Evolutionary conservation across 176 grass and related monocot genomes (phyloP).

Genomic region (Carex cristatella): DNA sequence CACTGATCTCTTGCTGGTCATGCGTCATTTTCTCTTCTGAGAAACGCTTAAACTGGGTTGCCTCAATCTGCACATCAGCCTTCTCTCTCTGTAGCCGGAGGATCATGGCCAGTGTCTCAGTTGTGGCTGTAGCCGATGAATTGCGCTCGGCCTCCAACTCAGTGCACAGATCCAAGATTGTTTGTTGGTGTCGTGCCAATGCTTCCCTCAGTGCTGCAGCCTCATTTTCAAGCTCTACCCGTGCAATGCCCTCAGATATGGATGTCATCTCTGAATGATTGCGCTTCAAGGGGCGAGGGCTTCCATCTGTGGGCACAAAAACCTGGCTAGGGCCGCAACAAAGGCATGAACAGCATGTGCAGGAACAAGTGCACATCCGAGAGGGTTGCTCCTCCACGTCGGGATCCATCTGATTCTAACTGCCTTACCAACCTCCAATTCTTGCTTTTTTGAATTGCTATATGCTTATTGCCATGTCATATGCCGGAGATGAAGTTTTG

Average conservation of each 20-base stretch:
- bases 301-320: not conserved
- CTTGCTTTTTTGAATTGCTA: not conserved
- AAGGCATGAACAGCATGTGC: not conserved
- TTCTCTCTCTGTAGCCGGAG: conserved; percentile 74
- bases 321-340: not conserved
- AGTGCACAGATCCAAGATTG: conserved; percentile 40
- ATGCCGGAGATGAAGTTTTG: not conserved
- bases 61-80: conserved; percentile 58
- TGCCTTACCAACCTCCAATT: not conserved
- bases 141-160: conserved; percentile 84
- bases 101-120: conserved; percentile 84
- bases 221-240: conserved; percentile 37
- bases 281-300: conserved; percentile 9
- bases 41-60: conserved; percentile 57
- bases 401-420: not conserved
- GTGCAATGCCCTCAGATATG: conserved; percentile 12
- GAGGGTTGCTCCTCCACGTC: not conserved
- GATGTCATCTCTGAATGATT: conserved; percentile 12
- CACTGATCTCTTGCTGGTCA: conserved; percentile 53
- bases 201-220: conserved; percentile 51
- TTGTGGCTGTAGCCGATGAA: conserved; percentile 52
- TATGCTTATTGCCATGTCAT: not conserved
- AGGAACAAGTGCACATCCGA: not conserved
- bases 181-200: conserved; percentile 34
- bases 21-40: conserved; percentile 75